phyloP scores from a whole-genome alignment of 805 yeast genomes.

The Candida hungchunana region DNA sequence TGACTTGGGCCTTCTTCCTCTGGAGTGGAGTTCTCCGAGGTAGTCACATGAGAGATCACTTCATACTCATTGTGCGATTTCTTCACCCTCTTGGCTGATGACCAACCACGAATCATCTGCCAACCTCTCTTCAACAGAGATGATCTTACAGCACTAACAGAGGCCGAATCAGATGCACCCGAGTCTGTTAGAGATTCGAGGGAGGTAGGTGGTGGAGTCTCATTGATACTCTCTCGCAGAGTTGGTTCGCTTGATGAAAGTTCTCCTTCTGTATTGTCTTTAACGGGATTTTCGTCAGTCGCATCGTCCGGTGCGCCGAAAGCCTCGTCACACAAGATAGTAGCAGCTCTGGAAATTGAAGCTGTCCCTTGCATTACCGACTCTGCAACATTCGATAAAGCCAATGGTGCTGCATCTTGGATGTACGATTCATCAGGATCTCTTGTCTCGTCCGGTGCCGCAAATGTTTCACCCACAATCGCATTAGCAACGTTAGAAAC shows the following conservation, averaged over 20 bases:
- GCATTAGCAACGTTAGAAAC: constrained; percentile 1
- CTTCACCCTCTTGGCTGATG: constrained; percentile 7
- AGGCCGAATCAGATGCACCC: too few species aligned
- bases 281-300: neutral
- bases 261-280: too few species aligned
- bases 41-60: constrained; percentile 1
- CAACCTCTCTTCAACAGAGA: constrained; percentile 8
- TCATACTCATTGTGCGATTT: neutral
- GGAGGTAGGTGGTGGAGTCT: neutral
- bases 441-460: constrained; percentile 1
- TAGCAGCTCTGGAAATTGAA: constrained; percentile 2
- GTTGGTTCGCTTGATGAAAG: too few species aligned
- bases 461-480: constrained; percentile 1
- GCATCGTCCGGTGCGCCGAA: constrained; percentile 6
- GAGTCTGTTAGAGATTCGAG: too few species aligned
- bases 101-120: constrained; percentile 6
- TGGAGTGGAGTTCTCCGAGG: neutral
- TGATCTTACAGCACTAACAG: too few species aligned
- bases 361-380: neutral
- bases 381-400: neutral
- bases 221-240: neutral
- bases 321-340: constrained; percentile 2
- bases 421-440: neutral
- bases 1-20: neutral
- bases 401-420: neutral